Base-by-base conservation (phyloP, 78 protist genomes). In the Blattamonas nauphoetae region DNA sequence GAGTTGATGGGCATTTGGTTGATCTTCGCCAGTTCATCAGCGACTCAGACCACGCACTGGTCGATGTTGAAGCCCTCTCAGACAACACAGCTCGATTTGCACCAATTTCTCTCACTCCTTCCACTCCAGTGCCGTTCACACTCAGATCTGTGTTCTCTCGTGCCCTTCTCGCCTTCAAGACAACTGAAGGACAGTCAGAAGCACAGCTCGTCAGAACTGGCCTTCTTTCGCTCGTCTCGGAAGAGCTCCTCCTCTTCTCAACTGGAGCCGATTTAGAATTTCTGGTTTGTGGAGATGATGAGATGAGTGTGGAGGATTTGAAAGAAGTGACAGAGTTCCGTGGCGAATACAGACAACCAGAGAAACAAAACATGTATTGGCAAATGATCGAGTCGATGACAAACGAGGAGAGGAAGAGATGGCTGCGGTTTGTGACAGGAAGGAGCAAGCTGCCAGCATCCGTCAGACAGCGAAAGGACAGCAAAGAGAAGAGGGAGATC, bases 341-440 rank as follows among this genome's bases (percentile, higher is more conserved):
- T 38, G 90, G 88, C 45, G 41, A 42, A 43, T 33, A 64, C 41
- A 64, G n/a, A 43, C 34, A 86, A 38, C 4, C 34, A 4, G 88
- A 35, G 29, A 34, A 87, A 34, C 46, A 42, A 34, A 2, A 84
- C n/a, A 55, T 55, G 71, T 89, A 87, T 82, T 89, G 91, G 91
- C 34, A 4, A 85, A 46, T 42, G 36, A 29, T 89, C 11, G 90
- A 89, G 44, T 29, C 44, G 33, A 46, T 89, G 63, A 45, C 81
- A 3, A 29, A 45, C 11, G 4, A 85, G 2, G 88, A 89, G 41
- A 84, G 86, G 44, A 38, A 85, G 46, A 79, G n/a, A 2, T 85
- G 41, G 3, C 33, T 89, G n/a, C 55, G 90, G 3, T 89, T 89
- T 90, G 91, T 89, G 45, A 34, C 91, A 29, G 91, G 86, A 29